A percentile compares a stretch with the other conserved stretches of the same genome.
These are phyloP conservation scores for Rhodosporidiobolus sp. DNA, from an alignment of 768 basidiomycete genomes.

Conservation along the genomic window DNA sequence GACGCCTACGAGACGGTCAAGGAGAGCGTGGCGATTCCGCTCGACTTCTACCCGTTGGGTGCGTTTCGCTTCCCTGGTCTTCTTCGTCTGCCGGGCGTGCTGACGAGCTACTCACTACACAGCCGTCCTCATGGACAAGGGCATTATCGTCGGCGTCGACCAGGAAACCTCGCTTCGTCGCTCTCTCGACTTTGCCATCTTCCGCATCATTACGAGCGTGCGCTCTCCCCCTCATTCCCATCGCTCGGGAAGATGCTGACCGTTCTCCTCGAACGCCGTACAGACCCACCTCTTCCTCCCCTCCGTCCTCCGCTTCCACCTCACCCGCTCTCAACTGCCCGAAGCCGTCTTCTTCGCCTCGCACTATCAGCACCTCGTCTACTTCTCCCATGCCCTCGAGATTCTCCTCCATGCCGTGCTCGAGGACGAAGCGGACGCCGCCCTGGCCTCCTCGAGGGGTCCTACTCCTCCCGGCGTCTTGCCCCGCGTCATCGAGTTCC, in stretches of 20 bases:
- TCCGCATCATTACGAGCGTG: constrained; percentile 82
- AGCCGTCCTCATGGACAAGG: constrained; percentile 99
- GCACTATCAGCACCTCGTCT: constrained; percentile 82
- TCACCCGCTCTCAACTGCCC: constrained; percentile 60
- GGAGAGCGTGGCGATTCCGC: constrained; percentile 84
- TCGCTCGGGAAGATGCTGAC: background rate
- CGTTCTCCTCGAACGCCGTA: background rate
- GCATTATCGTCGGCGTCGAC: constrained; percentile 94
- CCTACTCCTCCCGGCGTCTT: constrained; percentile 52
- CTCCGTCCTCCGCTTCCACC: constrained; percentile 78
- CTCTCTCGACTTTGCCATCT: constrained; percentile 82
- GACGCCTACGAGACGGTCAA: constrained; percentile 62
- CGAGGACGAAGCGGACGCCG: constrained; percentile 66
- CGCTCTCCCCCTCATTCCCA: constrained; percentile 45
- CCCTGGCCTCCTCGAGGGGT: background rate
- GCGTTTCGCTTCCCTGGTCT: constrained; percentile 41
- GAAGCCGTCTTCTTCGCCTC: constrained; percentile 83
- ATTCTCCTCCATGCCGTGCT: constrained; percentile 89
- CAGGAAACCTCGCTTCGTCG: constrained; percentile 73
- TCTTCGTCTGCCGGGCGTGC: background rate
- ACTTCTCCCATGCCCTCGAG: constrained; percentile 89
- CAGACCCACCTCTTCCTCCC: constrained; percentile 93
- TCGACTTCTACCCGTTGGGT: constrained; percentile 97
- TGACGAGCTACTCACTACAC: background rate
- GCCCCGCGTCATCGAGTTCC: constrained; percentile 73